These are phyloP conservation scores for Globisporangium splendens DNA, from an alignment of 352 stramenopile genomes.

Conservation along the genomic window DNA sequence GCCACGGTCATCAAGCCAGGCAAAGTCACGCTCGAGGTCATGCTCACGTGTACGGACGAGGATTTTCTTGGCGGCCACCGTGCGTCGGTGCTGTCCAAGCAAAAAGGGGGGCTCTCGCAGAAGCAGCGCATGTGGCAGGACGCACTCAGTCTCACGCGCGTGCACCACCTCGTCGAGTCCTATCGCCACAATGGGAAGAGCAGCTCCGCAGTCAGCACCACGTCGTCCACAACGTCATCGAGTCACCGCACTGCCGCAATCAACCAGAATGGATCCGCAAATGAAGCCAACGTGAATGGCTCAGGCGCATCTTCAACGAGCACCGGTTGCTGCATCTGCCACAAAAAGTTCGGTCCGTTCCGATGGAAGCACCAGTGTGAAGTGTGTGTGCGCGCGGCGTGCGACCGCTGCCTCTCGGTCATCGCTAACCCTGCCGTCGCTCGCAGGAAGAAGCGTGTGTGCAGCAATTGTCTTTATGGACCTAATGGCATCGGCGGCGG, in stretches of 20 bases:
- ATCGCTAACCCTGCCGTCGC: conserved; percentile 47
- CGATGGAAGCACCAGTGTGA: conserved; percentile 73
- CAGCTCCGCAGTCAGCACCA: neutral
- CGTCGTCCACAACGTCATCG: conserved; percentile 2
- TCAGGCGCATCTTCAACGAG: conserved; percentile 11
- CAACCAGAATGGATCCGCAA: conserved; percentile 7
- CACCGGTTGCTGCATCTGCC: conserved; percentile 43
- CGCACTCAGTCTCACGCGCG: conserved; percentile 48
- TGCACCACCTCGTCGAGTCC: conserved; percentile 51
- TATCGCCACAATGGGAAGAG: conserved; percentile 22
- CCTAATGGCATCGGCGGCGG: conserved; percentile 22
- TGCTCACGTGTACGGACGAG: conserved; percentile 47
- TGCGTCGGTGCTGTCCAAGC: conserved; percentile 6
- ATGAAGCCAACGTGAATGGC: conserved; percentile 15
- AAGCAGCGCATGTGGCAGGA: conserved; percentile 52
- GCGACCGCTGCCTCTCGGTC: conserved; percentile 59
- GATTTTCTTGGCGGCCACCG: neutral
- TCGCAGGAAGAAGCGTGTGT: conserved; percentile 67
- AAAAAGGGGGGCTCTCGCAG: conserved; percentile 20
- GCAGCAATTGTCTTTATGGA: conserved; percentile 60
- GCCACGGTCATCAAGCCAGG: conserved; percentile 10
- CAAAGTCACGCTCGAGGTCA: conserved; percentile 58
- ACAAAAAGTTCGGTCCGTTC: conserved; percentile 67
- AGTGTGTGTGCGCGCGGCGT: conserved; percentile 50
- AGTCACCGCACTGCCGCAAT: neutral